A percentile compares a stretch with the other conserved stretches of the same genome.
Conservation (phyloP, 1,284 basidiomycete species). For the Ceratobasidium sp. region DNA sequence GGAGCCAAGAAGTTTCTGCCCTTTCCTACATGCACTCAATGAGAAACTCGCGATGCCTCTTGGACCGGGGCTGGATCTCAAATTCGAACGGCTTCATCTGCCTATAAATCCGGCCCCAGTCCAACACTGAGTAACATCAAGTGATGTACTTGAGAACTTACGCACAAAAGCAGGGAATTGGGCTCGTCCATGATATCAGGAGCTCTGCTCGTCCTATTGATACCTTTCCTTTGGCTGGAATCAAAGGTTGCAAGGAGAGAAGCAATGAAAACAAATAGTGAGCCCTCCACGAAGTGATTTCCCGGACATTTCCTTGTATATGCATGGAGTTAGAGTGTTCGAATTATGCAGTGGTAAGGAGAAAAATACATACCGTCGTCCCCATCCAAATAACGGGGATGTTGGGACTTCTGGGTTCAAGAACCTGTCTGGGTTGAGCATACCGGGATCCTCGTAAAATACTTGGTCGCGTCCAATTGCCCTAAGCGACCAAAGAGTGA, state of each 20-base stretch:
- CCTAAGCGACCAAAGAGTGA: neutral
- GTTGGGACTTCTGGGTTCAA: neutral
- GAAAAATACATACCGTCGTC: slow-evolving; percentile 15
- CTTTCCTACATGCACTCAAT: neutral
- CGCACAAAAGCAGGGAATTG: slow-evolving; percentile 11
- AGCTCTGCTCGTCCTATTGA: neutral
- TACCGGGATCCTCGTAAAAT: slow-evolving; percentile 9
- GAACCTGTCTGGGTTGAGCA: slow-evolving; percentile 24
- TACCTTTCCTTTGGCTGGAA: neutral
- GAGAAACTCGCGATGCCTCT: neutral
- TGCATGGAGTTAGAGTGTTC: neutral
- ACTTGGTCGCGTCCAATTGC: slow-evolving; percentile 12
- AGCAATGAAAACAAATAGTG: slow-evolving; percentile 15
- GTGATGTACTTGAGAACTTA: neutral
- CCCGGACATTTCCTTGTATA: slow-evolving; percentile 14
- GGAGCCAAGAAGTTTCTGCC: neutral
- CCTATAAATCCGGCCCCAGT: neutral
- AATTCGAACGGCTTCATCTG: slow-evolving; percentile 24
- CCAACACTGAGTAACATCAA: neutral
- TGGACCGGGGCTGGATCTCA: neutral
- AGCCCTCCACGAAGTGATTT: slow-evolving; percentile 4
- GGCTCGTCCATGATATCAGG: neutral
- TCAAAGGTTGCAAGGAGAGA: slow-evolving; percentile 4
- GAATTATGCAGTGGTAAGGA: neutral
- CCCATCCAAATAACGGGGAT: slow-evolving; percentile 30